Evolutionary conservation across 352 stramenopile species (phyloP).

Genomic region (Globisporangium camurandrum): DNA sequence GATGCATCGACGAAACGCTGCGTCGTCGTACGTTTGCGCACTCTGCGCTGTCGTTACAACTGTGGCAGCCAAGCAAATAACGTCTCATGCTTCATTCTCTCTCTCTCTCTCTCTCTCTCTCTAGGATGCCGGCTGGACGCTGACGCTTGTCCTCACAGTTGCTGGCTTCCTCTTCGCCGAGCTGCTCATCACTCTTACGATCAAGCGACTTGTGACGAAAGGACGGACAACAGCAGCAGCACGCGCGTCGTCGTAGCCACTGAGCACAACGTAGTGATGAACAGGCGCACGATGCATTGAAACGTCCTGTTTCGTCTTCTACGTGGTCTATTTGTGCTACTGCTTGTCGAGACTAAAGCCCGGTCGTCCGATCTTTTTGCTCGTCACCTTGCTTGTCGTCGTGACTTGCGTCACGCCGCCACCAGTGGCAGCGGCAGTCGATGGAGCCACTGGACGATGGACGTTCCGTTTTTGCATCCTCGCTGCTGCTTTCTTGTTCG

Average conservation of each 20-base stretch:
- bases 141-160: slow-evolving; percentile 24
- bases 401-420: slow-evolving; percentile 76
- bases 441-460: too few species aligned
- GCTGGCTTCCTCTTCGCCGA: slow-evolving; percentile 32
- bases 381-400: slow-evolving; percentile 47
- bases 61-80: too few species aligned
- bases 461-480: too few species aligned
- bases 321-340: slow-evolving; percentile 20
- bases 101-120: neutral
- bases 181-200: slow-evolving; percentile 27
- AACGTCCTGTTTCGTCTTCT: too few species aligned
- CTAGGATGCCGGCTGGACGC: slow-evolving; percentile 32
- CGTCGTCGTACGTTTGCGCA: slow-evolving; percentile 45
- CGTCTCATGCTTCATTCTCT: neutral
- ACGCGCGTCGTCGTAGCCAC: neutral
- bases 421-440: too few species aligned
- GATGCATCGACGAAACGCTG: slow-evolving; percentile 36
- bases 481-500: slow-evolving; percentile 86
- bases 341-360: slow-evolving; percentile 73
- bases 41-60: too few species aligned
- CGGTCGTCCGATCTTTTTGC: slow-evolving; percentile 66
- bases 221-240: neutral
- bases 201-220: slow-evolving; percentile 17
- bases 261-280: neutral
- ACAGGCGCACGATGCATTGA: too few species aligned